phyloP scores from a whole-genome alignment of 2,329 filamentous ascomycete genomes.

The Fusarium zealandicum region DNA sequence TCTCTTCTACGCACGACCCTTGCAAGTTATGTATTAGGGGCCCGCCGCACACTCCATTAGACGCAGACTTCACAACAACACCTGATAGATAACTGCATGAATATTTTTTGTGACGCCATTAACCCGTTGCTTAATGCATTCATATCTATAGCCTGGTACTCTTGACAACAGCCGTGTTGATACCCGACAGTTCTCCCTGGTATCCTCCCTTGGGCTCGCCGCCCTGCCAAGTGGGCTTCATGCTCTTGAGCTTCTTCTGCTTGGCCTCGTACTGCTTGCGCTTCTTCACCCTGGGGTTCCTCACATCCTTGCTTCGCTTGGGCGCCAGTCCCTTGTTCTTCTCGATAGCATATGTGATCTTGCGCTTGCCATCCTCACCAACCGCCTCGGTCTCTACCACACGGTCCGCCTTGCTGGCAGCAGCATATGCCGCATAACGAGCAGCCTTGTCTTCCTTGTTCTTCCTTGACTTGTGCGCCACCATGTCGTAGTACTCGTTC shows the following conservation, averaged over 20 bases:
- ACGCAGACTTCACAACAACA: not conserved
- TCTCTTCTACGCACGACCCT: slow-evolving; percentile 15
- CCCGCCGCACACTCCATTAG: slow-evolving; percentile 8
- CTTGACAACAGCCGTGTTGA: slow-evolving; percentile 92
- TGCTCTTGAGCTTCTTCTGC: slow-evolving; percentile 93
- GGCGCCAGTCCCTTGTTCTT: slow-evolving; percentile 97
- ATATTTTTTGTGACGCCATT: slow-evolving; percentile 18
- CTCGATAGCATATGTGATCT: slow-evolving; percentile 91
- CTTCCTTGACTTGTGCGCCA: slow-evolving; percentile 71
- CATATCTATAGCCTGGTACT: slow-evolving; percentile 80
- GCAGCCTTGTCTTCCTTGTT: slow-evolving; percentile 77
- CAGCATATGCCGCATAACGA: slow-evolving; percentile 62
- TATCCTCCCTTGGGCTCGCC: slow-evolving; percentile 87
- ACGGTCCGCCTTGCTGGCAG: slow-evolving; percentile 69
- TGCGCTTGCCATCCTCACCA: slow-evolving; percentile 85
- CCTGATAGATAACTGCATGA: not conserved
- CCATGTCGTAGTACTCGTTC: slow-evolving; percentile 89
- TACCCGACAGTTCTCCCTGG: slow-evolving; percentile 90
- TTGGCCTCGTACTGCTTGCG: slow-evolving; percentile 94
- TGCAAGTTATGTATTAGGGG: no score
- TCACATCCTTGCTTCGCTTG: slow-evolving; percentile 88
- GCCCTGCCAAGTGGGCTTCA: slow-evolving; percentile 85
- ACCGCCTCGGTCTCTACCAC: slow-evolving; percentile 72
- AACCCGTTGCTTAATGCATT: slow-evolving; percentile 18
- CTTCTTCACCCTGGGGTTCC: slow-evolving; percentile 98